Conservation (phyloP, 2,329 filamentous ascomycete genomes). For the Ophidiomyces ophidiicola region DNA sequence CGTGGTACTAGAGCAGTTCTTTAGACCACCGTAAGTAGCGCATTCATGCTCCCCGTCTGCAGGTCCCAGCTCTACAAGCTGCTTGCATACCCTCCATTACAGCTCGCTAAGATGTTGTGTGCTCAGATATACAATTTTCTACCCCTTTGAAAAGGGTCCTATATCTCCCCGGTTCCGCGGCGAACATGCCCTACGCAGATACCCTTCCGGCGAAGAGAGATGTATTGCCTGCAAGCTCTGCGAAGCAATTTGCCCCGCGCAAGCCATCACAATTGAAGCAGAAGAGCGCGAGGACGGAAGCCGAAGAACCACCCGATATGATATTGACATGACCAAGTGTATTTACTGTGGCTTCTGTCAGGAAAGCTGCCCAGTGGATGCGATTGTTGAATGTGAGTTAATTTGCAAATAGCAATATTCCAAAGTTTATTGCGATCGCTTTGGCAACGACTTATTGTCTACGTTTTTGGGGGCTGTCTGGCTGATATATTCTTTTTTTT, state of each 20-base stretch:
- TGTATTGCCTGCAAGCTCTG: constrained; percentile 99
- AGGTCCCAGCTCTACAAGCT: neutral
- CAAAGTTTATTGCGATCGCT: neutral
- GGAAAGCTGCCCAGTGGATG: constrained; percentile 96
- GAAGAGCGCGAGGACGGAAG: constrained; percentile 95
- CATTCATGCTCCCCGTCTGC: neutral
- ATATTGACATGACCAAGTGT: constrained; percentile 99
- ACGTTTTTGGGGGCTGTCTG: neutral
- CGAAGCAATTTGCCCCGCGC: constrained; percentile 93
- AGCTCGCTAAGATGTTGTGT: neutral
- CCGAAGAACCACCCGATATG: constrained; percentile 89
- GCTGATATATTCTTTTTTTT: neutral
- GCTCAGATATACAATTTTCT: constrained; percentile 87
- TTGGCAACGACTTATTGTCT: neutral
- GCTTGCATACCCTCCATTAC: neutral
- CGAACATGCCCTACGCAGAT: constrained; percentile 90
- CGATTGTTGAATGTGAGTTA: constrained; percentile 64
- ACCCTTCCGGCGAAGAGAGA: constrained; percentile 93
- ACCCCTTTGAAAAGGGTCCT: constrained; percentile 97
- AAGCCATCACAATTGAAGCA: constrained; percentile 97
- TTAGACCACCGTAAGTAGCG: constrained; percentile 78
- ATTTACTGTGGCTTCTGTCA: constrained; percentile 99
- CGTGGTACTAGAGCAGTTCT: constrained; percentile 92
- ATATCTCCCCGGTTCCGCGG: constrained; percentile 97
- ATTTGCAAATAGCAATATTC: no score